Base-by-base conservation (phyloP, 495 filamentous ascomycete genomes). In the Penicillium herquei region DNA sequence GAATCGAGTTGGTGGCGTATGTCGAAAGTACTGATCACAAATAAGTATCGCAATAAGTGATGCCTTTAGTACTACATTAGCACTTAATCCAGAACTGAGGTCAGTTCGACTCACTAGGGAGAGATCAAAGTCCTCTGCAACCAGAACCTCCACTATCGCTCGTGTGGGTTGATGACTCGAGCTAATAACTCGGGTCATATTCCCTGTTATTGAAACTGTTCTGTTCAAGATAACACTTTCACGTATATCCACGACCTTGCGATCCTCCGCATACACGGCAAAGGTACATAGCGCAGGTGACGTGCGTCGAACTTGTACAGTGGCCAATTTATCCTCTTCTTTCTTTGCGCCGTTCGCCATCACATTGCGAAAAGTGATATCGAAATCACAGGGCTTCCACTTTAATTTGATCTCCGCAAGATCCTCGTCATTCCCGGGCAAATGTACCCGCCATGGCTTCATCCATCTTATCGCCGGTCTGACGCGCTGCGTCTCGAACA, bases 51-150 rank as follows among this genome's bases (percentile, higher is more conserved):
- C 30, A 17, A 42, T 43, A 8, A 52, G 39, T 26, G 50, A 52
- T 6, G 50, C 50, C 50, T 52, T 39, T 26, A 4, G 43, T 13
- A 14, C 8, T 12, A 14, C 21, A 26, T 26, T 26, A 26, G 21
- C 21, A 26, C 21, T n/a, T 2, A 26, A 26, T 26, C 21, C 21
- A 26, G 21, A 26, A 26, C 21, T 26, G 21, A 26, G 4, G 2
- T 26, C 21, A 26, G 21, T 26, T 26, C 21, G 21, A 46, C 58
- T 51, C 37, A 65, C 62, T 13, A 65, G 30, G 1, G 52, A 52
- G 30, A 65, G 17, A 44, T 65, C 62, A 47, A 65, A 58, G 0
- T 45, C 52, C 14, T 58, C 62, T 6, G 58, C 62, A 5, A 65
- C 58, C 6, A 46, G 17, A 3, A 65, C 32, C 7, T 65, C 62